Evolutionary conservation across 1,284 basidiomycete species (phyloP).

Genomic region (Rhodofomes roseus): DNA sequence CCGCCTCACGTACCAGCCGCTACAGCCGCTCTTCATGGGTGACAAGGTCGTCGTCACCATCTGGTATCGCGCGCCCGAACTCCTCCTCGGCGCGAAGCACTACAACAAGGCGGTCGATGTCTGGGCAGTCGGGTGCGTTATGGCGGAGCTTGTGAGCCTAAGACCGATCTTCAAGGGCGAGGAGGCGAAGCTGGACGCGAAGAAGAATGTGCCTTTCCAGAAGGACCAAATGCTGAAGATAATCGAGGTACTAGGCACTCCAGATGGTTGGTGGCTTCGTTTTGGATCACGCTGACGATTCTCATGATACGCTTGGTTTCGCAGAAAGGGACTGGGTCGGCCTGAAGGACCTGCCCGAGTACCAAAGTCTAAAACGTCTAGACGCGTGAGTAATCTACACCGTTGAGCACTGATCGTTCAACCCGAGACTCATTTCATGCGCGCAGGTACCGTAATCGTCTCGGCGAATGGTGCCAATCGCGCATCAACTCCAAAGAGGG

Average conservation of each 20-base stretch:
- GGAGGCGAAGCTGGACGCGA: constrained; percentile 92
- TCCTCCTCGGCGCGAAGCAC: constrained; percentile 92
- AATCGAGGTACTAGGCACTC: constrained; percentile 91
- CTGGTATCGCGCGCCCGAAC: constrained; percentile 97
- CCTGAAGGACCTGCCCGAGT: constrained; percentile 87
- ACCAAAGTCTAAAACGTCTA: constrained; percentile 76
- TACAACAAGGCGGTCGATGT: constrained; percentile 95
- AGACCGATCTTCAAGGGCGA: constrained; percentile 99
- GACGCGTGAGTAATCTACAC: constrained; percentile 42
- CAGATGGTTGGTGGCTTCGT: constrained; percentile 55
- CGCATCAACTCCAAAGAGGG: constrained; percentile 61
- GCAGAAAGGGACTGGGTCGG: constrained; percentile 85
- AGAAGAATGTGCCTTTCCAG: constrained; percentile 93
- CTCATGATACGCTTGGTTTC: constrained; percentile 4
- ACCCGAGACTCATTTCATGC: no score
- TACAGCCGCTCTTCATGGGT: constrained; percentile 83
- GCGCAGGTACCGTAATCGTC: constrained; percentile 62
- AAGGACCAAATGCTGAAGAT: constrained; percentile 94
- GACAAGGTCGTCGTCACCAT: constrained; percentile 99
- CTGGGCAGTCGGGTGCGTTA: constrained; percentile 97
- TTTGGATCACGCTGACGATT: not conserved
- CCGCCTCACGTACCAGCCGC: constrained; percentile 79
- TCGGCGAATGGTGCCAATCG: constrained; percentile 77
- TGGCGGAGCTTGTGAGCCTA: constrained; percentile 91
- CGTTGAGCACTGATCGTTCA: no score